Conservation (phyloP, 306 rosid species). For the Sechiopsis laciniata region DNA sequence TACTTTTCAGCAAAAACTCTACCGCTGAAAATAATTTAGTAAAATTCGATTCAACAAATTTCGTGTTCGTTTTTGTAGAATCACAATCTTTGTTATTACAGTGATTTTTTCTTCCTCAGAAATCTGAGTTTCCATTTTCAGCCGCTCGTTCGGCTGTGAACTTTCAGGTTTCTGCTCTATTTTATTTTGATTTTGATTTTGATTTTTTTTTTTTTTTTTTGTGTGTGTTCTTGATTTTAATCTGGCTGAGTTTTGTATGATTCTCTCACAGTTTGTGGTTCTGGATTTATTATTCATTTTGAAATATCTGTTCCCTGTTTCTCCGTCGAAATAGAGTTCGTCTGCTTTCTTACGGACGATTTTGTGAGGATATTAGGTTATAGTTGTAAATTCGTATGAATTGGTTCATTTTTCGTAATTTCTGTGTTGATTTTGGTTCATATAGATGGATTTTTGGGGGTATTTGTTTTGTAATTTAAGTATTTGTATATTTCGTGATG, state of each 20-base stretch:
- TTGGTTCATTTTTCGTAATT: background rate
- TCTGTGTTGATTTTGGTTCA: background rate
- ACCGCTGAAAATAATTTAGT: background rate
- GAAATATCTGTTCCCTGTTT: background rate
- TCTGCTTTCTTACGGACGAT: background rate
- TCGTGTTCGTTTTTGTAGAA: background rate
- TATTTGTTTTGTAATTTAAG: background rate
- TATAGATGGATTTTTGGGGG: background rate
- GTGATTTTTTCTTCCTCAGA: background rate
- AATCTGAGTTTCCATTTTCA: background rate
- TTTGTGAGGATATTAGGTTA: background rate
- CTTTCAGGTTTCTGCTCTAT: slow-evolving; percentile 2
- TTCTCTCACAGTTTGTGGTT: background rate
- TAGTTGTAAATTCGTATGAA: background rate
- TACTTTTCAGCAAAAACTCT: slow-evolving; percentile 23
- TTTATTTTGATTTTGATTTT: background rate
- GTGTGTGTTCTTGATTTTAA: background rate
- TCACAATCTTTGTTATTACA: background rate
- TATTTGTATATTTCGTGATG: background rate
- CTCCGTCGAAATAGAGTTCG: background rate
- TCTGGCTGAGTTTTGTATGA: background rate
- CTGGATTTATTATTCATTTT: background rate
- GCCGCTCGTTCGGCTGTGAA: background rate
- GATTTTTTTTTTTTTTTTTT: no score
- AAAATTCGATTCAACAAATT: background rate